Base-by-base conservation (phyloP, 768 basidiomycete species). In the Suillus cothurnatus region DNA sequence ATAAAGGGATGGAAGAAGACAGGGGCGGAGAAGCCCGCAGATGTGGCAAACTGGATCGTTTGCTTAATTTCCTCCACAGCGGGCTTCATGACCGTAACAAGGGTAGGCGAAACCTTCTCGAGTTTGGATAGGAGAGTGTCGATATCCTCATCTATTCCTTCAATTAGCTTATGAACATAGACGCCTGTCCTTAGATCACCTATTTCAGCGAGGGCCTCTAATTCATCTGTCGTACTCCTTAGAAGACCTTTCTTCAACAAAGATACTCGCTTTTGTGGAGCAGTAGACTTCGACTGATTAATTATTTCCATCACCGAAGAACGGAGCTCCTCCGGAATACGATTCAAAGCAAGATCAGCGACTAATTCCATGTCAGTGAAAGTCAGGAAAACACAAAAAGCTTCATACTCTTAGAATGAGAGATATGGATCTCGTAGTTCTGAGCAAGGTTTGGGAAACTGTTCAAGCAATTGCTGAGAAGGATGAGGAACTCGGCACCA, bases 391-490 rank as follows among this genome's bases (percentile, higher is more conserved):
- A 15, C 4, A 61, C 26, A 6, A 34, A 55, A 56, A 58, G 2
- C 6, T 26, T 77, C 87, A 38, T 71, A 94, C 93, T 88, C 66
- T 80, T 84, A 1, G 91, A 88, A 77, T 95, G 93, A 15, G 92
- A 93, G 4, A 94, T 81, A 64, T 89, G 88, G 45, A 94, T 88
- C 68, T 92, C 90, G 68, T 92, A 93, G 62, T 82, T 84, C 68
- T 85, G 81, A 21, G 82, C 78, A 52, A 91, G 80, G 68, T 84
- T 92, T 9, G 88, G 93, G 77, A 93, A 94, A 63, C 82, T 85
- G 52, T 88, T 84, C 38, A 95, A 78, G 64, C 86, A 86, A 63
- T 88, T 84, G 66, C 85, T 86, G 19, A 87, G 84, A 19, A 94
- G 80, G 3, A 88, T 81, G 57, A 95, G 85, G 2, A 89, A 78